Percentiles rank a stretch among this genome's conserved stretches.
phyloP scores from a whole-genome alignment of 129 eudicot genomes.

The Flaveria trinervia region DNA sequence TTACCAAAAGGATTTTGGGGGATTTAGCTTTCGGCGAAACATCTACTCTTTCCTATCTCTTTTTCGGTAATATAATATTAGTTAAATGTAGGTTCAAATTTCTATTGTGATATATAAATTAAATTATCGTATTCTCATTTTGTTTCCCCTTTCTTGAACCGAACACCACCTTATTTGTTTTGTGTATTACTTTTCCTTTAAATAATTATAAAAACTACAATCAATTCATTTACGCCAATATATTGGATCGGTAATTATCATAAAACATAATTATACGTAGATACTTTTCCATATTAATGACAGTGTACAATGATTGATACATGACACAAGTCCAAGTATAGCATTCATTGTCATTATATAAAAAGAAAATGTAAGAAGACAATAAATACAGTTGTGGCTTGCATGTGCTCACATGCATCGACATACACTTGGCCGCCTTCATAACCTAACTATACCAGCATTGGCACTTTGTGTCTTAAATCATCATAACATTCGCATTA shows the following conservation, averaged over 20 bases:
- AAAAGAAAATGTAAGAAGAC: slow-evolving; percentile 21
- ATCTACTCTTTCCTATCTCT: too few species aligned
- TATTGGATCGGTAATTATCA: background rate
- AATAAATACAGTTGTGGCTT: slow-evolving; percentile 34
- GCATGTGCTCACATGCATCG: slow-evolving; percentile 39
- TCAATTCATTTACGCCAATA: background rate
- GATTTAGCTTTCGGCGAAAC: too few species aligned
- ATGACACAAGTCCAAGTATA: slow-evolving; percentile 26
- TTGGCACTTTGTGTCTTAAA: slow-evolving; percentile 11
- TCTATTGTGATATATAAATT: background rate
- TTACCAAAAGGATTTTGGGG: too few species aligned
- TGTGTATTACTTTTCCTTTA: background rate
- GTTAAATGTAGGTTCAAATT: background rate
- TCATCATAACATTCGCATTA: slow-evolving; percentile 24
- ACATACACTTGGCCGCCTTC: slow-evolving; percentile 6
- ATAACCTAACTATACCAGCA: slow-evolving; percentile 11
- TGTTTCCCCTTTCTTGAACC: background rate
- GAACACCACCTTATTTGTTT: background rate
- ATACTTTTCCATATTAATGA: background rate
- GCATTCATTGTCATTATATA: slow-evolving; percentile 10
- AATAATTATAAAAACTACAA: background rate
- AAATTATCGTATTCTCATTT: background rate
- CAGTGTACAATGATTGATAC: slow-evolving; percentile 31
- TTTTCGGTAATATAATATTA: background rate
- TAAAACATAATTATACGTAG: background rate